Evolutionary conservation across 2,329 filamentous ascomycete species (phyloP).

Genomic region (Penicillium sp.): DNA sequence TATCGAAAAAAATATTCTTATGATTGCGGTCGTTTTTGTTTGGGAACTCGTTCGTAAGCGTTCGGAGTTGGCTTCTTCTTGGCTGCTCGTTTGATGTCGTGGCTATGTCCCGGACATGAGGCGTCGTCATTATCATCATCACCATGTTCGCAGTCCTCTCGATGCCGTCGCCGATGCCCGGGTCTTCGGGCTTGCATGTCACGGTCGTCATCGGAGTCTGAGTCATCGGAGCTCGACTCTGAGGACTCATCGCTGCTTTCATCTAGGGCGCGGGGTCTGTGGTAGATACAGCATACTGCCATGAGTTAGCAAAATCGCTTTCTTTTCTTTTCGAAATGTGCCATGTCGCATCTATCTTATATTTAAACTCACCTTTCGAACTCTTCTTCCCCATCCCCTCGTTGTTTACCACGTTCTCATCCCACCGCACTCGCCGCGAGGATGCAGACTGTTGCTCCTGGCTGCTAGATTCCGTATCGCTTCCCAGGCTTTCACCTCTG

Average conservation of each 20-base stretch:
- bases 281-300: conserved; percentile 99
- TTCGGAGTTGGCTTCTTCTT: conserved; percentile 40
- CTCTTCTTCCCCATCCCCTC: conserved; percentile 91
- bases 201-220: conserved; percentile 13
- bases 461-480: conserved; percentile 18
- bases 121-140: conserved; percentile 18
- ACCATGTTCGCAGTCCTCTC: conserved; percentile 19
- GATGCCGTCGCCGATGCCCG: conserved; percentile 17
- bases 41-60: conserved; percentile 47
- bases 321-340: not conserved
- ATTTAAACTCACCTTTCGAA: conserved; percentile 68
- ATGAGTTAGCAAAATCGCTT: too few species aligned
- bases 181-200: conserved; percentile 14
- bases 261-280: conserved; percentile 73
- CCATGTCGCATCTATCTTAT: too few species aligned
- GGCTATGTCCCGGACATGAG: conserved; percentile 18
- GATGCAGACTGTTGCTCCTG: conserved; percentile 23
- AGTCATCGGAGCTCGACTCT: conserved; percentile 38
- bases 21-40: conserved; percentile 21
- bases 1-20: not conserved
- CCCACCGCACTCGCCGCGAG: conserved; percentile 76
- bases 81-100: conserved; percentile 21
- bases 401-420: conserved; percentile 89
- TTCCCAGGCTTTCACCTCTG: conserved; percentile 17
- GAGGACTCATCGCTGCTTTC: conserved; percentile 67